These are phyloP conservation scores for Hyparrhenia diplandra DNA, from an alignment of 176 grass and related monocot species.

Conservation along the genomic window DNA sequence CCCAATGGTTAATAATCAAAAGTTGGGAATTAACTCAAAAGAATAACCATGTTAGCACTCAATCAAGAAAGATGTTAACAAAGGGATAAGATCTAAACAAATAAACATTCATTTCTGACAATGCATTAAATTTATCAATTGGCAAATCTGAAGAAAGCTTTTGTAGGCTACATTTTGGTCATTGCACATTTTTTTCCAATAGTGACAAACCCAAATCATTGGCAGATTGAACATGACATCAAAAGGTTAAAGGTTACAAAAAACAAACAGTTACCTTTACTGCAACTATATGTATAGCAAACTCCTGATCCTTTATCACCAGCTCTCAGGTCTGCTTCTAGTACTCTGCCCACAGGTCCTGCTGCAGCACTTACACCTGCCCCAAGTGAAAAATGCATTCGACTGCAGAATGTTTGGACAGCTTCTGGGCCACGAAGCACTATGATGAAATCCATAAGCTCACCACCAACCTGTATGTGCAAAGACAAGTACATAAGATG, in stretches of 20 bases:
- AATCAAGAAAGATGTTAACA: background rate
- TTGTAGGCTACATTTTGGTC: background rate
- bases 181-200: background rate
- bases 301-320: conserved; percentile 72
- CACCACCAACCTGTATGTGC: conserved; percentile 57
- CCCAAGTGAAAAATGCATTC: conserved; percentile 81
- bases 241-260: background rate
- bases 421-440: conserved; percentile 68
- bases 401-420: conserved; percentile 73
- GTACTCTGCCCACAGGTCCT: conserved; percentile 79
- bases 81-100: background rate
- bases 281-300: conserved; percentile 93
- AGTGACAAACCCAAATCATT: background rate
- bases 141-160: background rate
- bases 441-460: conserved; percentile 84
- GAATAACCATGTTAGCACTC: background rate
- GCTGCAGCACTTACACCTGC: conserved; percentile 81
- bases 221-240: background rate
- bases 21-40: background rate
- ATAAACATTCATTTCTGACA: background rate
- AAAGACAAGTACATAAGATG: conserved; percentile 18
- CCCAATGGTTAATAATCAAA: background rate
- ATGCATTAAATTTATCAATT: background rate
- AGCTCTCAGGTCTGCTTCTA: conserved; percentile 85
- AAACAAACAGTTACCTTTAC: conserved; percentile 65